Percentiles rank a stretch among this genome's conserved stretches.
These are phyloP conservation scores for Trichophaea hybrida DNA, from an alignment of 2,329 filamentous ascomycete genomes.

Conservation along the genomic window DNA sequence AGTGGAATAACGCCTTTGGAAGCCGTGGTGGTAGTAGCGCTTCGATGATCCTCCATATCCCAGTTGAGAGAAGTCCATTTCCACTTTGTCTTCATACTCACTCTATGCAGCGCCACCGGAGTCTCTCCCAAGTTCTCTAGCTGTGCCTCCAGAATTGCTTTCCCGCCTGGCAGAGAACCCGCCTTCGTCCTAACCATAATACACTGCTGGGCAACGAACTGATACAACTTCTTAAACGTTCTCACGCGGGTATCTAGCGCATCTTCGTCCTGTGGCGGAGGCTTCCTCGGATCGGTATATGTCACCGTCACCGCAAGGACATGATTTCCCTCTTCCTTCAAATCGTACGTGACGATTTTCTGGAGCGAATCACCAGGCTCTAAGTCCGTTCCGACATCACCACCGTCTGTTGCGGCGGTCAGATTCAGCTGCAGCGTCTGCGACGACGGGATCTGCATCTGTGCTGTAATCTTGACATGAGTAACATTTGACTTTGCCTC, in stretches of 20 bases:
- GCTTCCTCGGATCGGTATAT: constrained; percentile 39
- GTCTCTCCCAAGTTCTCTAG: constrained; percentile 87
- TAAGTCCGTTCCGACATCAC: constrained; percentile 37
- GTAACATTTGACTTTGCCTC: constrained; percentile 51
- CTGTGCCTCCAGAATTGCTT: constrained; percentile 68
- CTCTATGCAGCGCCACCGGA: constrained; percentile 56
- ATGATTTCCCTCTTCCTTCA: constrained; percentile 89
- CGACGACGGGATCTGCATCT: constrained; percentile 86
- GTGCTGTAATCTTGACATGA: constrained; percentile 69
- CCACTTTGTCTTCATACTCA: constrained; percentile 19
- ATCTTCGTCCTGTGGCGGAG: constrained; percentile 34
- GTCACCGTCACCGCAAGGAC: constrained; percentile 85
- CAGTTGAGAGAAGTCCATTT: constrained; percentile 18
- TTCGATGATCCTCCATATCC: not conserved
- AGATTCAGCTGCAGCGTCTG: constrained; percentile 49
- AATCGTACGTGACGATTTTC: constrained; percentile 66
- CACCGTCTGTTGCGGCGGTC: constrained; percentile 17
- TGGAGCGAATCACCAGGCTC: constrained; percentile 56
- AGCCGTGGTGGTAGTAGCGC: constrained; percentile 14
- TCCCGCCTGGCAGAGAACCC: constrained; percentile 43
- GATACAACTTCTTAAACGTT: constrained; percentile 89
- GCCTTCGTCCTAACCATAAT: constrained; percentile 85
- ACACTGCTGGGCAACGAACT: constrained; percentile 84
- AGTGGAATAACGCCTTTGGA: constrained; percentile 40
- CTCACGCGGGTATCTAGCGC: constrained; percentile 43